Base-by-base conservation (phyloP, 306 rosid genomes). In the Geum urbanum region DNA sequence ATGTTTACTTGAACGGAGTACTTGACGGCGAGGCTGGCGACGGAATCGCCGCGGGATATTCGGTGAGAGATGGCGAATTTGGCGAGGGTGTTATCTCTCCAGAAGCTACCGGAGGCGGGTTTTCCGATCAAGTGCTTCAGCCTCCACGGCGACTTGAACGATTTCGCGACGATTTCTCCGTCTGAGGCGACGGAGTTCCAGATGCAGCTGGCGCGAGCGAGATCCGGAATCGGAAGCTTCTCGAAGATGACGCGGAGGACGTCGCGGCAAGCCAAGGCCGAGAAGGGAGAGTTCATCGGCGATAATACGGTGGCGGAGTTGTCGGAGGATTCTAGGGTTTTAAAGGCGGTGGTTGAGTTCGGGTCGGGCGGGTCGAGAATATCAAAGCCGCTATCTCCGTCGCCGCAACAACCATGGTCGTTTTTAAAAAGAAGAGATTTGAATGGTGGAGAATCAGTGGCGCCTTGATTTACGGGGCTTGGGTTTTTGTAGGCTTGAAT, bases 161-260 rank as follows among this genome's bases (percentile, higher is more conserved):
- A 83, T 13, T 67, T 63, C 51, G 77, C 53, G 24, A 94, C 66
- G 54, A 94, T 79, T 27, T 86, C 97, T 59, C 82, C 74, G 52
- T 88, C 92, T 54, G 98, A 91, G 50, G 99, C 97, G 5, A 91
- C 92, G 1, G 91, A 88, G 78, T 81, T 80, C 99, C 99, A 84
- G 44, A 94, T 96, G 89, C 96, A 88, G 63, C 92, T 83, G 54
- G 92, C 67, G 9, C 95, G 95, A 8, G 92, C 89, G 68, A 94
- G 88, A 77, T 91, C 97, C 7, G 85, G 84, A 47, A 86, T 67
- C 1, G 89, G 80, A 54, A 94, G 97, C 66, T 87, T 86, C 80
- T 81, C 67, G 78, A 94, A 87, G 84, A 94, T 91, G 71, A 83
- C 58, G 35, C 88, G 95, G 71, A 94, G 97, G 58, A 72, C 84